Evolutionary conservation across 176 grass and related monocot genomes (phyloP), one percentile per base, ranked within the genome.

Genomic region (Bolboschoenus planiculmis): DNA sequence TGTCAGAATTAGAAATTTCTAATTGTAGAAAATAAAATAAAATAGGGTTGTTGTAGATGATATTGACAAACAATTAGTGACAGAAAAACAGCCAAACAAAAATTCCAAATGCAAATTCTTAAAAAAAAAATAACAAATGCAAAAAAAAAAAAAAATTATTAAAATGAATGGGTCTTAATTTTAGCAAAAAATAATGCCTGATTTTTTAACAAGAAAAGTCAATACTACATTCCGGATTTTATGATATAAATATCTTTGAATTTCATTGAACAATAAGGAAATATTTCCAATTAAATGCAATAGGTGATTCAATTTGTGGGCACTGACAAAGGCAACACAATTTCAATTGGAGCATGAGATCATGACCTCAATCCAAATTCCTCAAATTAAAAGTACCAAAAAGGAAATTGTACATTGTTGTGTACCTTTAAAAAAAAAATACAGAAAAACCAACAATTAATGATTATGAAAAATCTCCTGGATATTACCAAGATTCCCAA

Each of bases 351-450:
- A 53, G 27, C 29, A 77, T 31, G 46, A 33, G 43, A 77, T 77
- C 26, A 31, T 33, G 47, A 53, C 31, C 26, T 31, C 3, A 77
- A 53, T 77, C 26, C 26, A 33, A 77, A 77, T 53, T 77, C 15
- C 46, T 18, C 44, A 27, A 53, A 77, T 18, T 33, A 20, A 77
- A 77, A 77, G 1, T 18, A 50, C 24, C 13, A 51, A 75, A 76
- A 51, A 30, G 43, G 14, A 47, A 47, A 48, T 30, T 30, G 72
- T 76, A 76, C 72, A 13, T 31, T 51, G 26, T 27, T 18, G 44
- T 76, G 72, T 76, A 51, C 44, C 72, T 50, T 50, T n/a, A n/a
- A n/a, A n/a, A n/a, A 10, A 40, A 48, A 50, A 48, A 75, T 75
- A 50, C 26, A 75, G n/a, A n/a, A 42, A 30, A 50, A 29, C 43